phyloP scores from a whole-genome alignment of 257 asterid species.

The Solanum piurae region DNA sequence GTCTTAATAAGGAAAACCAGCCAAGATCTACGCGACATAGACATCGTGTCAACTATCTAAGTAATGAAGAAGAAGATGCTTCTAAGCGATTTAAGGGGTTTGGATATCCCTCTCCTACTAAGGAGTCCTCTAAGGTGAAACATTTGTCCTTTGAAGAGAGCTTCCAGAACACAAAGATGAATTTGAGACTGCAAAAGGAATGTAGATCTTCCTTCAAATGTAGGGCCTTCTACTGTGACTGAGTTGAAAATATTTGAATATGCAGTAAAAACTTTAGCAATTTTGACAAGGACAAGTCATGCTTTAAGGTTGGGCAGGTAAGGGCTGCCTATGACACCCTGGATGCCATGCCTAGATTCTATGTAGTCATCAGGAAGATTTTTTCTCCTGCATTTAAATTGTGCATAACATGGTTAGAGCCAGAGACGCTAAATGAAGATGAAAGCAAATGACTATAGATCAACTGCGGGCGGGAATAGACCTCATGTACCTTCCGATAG shows the following conservation, averaged over 20 bases:
- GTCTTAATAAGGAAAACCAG: background rate
- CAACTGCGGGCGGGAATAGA: too few relatives aligned
- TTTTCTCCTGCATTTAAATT: too few relatives aligned
- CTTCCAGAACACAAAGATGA: slow-evolving; percentile 2
- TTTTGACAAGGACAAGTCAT: too few relatives aligned
- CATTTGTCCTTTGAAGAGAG: background rate
- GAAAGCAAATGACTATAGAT: too few relatives aligned
- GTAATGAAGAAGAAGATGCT: slow-evolving; percentile 7
- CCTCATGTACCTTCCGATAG: too few relatives aligned
- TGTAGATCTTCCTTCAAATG: background rate
- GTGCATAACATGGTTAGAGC: too few relatives aligned
- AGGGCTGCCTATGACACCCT: too few relatives aligned
- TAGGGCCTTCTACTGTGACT: background rate
- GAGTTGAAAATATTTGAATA: background rate
- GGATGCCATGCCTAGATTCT: too few relatives aligned
- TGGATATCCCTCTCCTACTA: background rate
- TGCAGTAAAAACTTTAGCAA: too few relatives aligned
- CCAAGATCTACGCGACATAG: slow-evolving; percentile 19
- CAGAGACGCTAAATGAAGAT: too few relatives aligned
- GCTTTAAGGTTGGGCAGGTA: too few relatives aligned
- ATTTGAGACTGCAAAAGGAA: background rate
- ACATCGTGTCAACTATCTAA: slow-evolving; percentile 14
- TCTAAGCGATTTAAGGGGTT: slow-evolving; percentile 2
- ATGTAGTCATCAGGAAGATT: too few relatives aligned
- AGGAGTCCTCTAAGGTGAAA: background rate